phyloP scores from a whole-genome alignment of 1,284 basidiomycete genomes.

The Trichosporon ovoides region DNA sequence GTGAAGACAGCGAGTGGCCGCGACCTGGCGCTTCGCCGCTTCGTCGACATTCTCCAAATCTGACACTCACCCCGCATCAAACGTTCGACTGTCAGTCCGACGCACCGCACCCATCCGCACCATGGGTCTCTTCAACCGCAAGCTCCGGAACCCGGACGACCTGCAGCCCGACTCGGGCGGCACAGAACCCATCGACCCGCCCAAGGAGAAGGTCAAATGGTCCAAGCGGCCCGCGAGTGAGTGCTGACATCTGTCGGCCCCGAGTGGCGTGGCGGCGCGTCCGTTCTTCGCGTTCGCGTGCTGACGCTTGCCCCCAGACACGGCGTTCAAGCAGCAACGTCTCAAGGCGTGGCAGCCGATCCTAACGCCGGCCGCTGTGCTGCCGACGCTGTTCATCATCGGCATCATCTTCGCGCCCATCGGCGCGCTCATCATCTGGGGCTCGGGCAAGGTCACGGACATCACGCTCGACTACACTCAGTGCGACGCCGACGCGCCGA shows the following conservation, averaged over 20 bases:
- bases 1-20: neutral
- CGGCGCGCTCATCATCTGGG: slow-evolving; percentile 89
- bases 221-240: slow-evolving; percentile 82
- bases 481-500: slow-evolving; percentile 65
- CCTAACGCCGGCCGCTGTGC: slow-evolving; percentile 91
- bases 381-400: slow-evolving; percentile 92
- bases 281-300: neutral
- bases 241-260: slow-evolving; percentile 39
- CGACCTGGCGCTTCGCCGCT: neutral
- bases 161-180: slow-evolving; percentile 20
- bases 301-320: slow-evolving; percentile 57
- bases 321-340: slow-evolving; percentile 98
- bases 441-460: slow-evolving; percentile 76
- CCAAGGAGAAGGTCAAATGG: slow-evolving; percentile 77
- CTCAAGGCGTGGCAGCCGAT: slow-evolving; percentile 99
- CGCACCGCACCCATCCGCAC: slow-evolving; percentile 1
- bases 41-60: no score
- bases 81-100: neutral
- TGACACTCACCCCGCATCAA: no score
- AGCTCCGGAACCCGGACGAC: slow-evolving; percentile 32
- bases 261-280: neutral
- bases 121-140: slow-evolving; percentile 47
- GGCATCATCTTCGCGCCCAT: slow-evolving; percentile 94
- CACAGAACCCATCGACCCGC: slow-evolving; percentile 25
- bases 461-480: slow-evolving; percentile 94